Percentiles rank a stretch among this genome's conserved stretches.
phyloP scores from a whole-genome alignment of 352 stramenopile genomes.

The Phytophthora litchii region DNA sequence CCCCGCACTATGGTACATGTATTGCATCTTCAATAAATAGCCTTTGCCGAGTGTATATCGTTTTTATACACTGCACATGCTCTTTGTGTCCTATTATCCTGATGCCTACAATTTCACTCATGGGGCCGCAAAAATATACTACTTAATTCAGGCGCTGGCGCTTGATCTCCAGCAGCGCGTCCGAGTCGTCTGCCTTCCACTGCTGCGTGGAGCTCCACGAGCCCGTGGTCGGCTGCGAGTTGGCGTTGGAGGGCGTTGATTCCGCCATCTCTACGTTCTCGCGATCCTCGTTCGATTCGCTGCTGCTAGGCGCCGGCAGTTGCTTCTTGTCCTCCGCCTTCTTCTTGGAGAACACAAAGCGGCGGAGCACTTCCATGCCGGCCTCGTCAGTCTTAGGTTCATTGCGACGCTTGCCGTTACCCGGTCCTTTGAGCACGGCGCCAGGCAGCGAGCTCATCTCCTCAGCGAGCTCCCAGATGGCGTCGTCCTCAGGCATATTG shows the following conservation, averaged over 20 bases:
- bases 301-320: slow-evolving; percentile 20
- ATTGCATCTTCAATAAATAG: slow-evolving; percentile 36
- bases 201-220: slow-evolving; percentile 44
- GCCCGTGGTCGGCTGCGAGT: slow-evolving; percentile 31
- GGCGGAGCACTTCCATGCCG: slow-evolving; percentile 82
- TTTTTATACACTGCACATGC: slow-evolving; percentile 35
- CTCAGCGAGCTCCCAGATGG: slow-evolving; percentile 79
- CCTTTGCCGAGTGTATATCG: slow-evolving; percentile 28
- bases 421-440: slow-evolving; percentile 73
- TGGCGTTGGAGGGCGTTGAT: slow-evolving; percentile 32
- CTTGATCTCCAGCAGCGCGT: slow-evolving; percentile 49
- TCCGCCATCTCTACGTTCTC: slow-evolving; percentile 53
- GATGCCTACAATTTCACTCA: slow-evolving; percentile 47
- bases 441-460: slow-evolving; percentile 81
- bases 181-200: slow-evolving; percentile 40
- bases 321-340: slow-evolving; percentile 64
- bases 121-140: slow-evolving; percentile 38
- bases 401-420: slow-evolving; percentile 76
- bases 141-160: slow-evolving; percentile 54
- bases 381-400: slow-evolving; percentile 87
- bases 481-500: slow-evolving; percentile 87
- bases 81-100: slow-evolving; percentile 42
- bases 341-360: slow-evolving; percentile 87
- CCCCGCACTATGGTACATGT: not conserved
- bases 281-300: slow-evolving; percentile 28